phyloP scores from a whole-genome alignment of 106 monocot species.

The Posidonia australis region DNA sequence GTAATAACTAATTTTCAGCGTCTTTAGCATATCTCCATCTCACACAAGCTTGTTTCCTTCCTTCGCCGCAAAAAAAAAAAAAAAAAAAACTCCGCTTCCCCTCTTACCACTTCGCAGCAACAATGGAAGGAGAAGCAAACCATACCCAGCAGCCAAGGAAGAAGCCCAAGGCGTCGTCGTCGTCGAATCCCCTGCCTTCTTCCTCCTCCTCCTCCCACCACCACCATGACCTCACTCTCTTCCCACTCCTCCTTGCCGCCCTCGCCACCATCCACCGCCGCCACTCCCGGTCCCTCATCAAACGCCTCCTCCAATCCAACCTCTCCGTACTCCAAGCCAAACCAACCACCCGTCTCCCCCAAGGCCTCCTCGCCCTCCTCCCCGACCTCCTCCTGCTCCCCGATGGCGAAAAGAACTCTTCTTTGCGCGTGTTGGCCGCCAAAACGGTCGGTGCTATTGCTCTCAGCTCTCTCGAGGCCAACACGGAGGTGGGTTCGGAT shows the following conservation, averaged over 20 bases:
- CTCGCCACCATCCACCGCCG: conserved; percentile 13
- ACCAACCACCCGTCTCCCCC: conserved; percentile 15
- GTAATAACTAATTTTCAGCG: too few relatives aligned
- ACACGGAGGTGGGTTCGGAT: conserved; percentile 32
- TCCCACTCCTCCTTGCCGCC: conserved; percentile 9
- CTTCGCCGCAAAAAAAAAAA: too few relatives aligned
- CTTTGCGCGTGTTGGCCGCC: neutral
- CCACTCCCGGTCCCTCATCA: conserved; percentile 14
- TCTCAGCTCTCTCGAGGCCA: conserved; percentile 35
- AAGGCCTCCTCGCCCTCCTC: conserved; percentile 25
- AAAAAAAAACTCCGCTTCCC: too few relatives aligned
- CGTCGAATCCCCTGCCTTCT: too few relatives aligned
- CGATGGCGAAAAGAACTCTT: neutral
- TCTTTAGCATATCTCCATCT: too few relatives aligned
- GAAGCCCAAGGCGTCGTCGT: too few relatives aligned
- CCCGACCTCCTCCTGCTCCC: conserved; percentile 29
- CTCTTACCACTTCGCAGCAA: too few relatives aligned
- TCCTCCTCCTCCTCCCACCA: neutral
- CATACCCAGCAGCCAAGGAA: too few relatives aligned
- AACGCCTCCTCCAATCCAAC: conserved; percentile 16
- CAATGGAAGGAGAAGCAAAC: too few relatives aligned
- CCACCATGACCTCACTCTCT: neutral
- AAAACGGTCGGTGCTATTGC: conserved; percentile 20
- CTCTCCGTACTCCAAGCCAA: conserved; percentile 4
- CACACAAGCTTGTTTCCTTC: too few relatives aligned